Evolutionary conservation across 2,329 filamentous ascomycete species (phyloP).

Genomic region (Rhinocladiella similis): DNA sequence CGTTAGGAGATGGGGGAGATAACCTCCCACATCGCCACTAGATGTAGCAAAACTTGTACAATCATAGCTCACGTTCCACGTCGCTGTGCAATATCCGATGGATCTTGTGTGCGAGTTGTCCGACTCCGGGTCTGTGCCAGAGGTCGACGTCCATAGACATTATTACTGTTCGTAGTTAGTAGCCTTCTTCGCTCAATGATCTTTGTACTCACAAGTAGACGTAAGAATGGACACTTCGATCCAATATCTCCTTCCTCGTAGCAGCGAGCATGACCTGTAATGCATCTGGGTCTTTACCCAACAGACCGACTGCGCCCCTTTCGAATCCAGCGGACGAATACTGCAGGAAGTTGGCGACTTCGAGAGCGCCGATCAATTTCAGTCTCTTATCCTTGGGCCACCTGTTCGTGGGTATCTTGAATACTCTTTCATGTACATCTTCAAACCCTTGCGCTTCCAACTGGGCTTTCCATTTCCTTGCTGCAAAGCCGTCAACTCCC

Average conservation of each 20-base stretch:
- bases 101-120: neutral
- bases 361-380: constrained; percentile 26
- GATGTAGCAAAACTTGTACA: no score
- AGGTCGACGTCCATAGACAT: neutral
- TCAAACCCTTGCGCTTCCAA: constrained; percentile 21
- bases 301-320: constrained; percentile 27
- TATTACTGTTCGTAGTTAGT: neutral
- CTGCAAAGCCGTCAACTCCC: constrained; percentile 8
- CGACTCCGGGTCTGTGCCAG: neutral
- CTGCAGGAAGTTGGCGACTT: constrained; percentile 15
- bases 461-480: constrained; percentile 3
- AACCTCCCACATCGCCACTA: no score
- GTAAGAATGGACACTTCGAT: constrained; percentile 16
- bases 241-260: constrained; percentile 18
- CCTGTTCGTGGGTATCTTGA: constrained; percentile 28
- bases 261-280: constrained; percentile 24
- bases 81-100: neutral
- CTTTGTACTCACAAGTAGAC: constrained; percentile 14
- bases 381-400: constrained; percentile 31
- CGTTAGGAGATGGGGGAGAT: no score
- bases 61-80: neutral
- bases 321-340: constrained; percentile 25
- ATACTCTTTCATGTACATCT: constrained; percentile 26
- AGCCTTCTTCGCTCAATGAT: neutral
- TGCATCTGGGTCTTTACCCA: constrained; percentile 19